Evolutionary conservation across 441 rosid species (phyloP).

Genomic region (Gossypium laxum): DNA sequence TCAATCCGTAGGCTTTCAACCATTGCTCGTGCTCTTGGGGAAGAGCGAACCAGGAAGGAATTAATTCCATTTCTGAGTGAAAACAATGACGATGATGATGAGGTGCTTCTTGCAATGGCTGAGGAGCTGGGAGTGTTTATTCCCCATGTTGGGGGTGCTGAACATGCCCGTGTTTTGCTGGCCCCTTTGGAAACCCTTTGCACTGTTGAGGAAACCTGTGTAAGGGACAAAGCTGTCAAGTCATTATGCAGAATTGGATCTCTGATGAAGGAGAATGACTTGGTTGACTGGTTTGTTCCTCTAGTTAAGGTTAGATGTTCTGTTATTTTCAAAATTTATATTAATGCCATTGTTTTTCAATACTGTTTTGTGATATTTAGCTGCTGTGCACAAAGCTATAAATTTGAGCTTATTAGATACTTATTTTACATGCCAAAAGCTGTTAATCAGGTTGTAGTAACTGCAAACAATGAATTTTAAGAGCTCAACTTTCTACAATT

Average conservation of each 20-base stretch:
- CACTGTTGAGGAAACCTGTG: constrained; percentile 77
- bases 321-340: background rate
- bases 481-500: background rate
- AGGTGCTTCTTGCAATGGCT: constrained; percentile 77
- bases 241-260: constrained; percentile 70
- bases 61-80: constrained; percentile 75
- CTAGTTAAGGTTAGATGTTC: constrained; percentile 54
- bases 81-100: constrained; percentile 89
- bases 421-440: background rate
- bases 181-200: constrained; percentile 75
- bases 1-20: constrained; percentile 74
- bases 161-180: constrained; percentile 58
- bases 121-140: constrained; percentile 81
- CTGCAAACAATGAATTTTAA: background rate
- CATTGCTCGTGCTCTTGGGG: constrained; percentile 87
- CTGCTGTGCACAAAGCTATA: background rate
- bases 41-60: constrained; percentile 76
- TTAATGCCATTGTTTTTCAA: background rate
- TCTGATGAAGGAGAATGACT: constrained; percentile 72
- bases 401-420: background rate
- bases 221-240: constrained; percentile 80
- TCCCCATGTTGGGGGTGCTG: constrained; percentile 77
- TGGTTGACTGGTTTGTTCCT: constrained; percentile 66
- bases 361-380: background rate
- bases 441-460: background rate